Evolutionary conservation across 495 filamentous ascomycete genomes (phyloP).

Genomic region (Aspergillus olivimuriae): DNA sequence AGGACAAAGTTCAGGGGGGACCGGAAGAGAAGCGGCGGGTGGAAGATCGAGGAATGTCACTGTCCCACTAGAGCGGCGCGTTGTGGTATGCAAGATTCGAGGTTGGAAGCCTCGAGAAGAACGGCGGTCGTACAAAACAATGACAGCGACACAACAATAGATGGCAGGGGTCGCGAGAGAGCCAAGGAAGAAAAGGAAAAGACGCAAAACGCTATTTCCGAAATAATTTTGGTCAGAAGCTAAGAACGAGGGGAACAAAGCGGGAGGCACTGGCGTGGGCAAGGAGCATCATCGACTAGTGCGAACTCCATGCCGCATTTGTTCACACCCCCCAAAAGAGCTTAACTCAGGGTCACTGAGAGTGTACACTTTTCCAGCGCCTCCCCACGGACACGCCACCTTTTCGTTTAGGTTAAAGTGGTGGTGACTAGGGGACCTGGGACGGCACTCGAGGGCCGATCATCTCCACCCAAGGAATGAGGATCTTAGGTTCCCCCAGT

Average conservation of each 20-base stretch:
- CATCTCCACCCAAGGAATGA: slow-evolving; percentile 22
- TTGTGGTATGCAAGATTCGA: not conserved
- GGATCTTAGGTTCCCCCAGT: slow-evolving; percentile 17
- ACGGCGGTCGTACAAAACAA: slow-evolving; percentile 1
- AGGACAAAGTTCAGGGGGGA: not conserved
- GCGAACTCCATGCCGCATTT: not conserved
- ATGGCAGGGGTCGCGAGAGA: slow-evolving; percentile 1
- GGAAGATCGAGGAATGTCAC: not conserved
- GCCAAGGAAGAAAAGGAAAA: slow-evolving; percentile 7
- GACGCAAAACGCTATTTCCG: slow-evolving; percentile 15
- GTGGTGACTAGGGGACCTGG: slow-evolving; percentile 10
- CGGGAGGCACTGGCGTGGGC: slow-evolving; percentile 2
- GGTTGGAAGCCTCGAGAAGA: not conserved
- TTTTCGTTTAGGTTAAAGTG: slow-evolving; percentile 12
- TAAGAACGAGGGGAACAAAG: slow-evolving; percentile 10
- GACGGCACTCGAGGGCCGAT: slow-evolving; percentile 22
- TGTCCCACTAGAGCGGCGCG: not conserved
- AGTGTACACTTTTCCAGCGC: not conserved
- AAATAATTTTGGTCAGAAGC: not conserved
- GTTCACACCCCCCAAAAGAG: slow-evolving; percentile 5
- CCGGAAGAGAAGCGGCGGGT: slow-evolving; percentile 3
- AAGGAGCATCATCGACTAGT: slow-evolving; percentile 3
- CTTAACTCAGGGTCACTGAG: slow-evolving; percentile 11
- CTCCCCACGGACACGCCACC: slow-evolving; percentile 16
- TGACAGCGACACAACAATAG: slow-evolving; percentile 1